A percentile compares a stretch with the other conserved stretches of the same genome.
Evolutionary conservation across 768 basidiomycete species (phyloP).

Genomic region (Melanogaster broomeanus): DNA sequence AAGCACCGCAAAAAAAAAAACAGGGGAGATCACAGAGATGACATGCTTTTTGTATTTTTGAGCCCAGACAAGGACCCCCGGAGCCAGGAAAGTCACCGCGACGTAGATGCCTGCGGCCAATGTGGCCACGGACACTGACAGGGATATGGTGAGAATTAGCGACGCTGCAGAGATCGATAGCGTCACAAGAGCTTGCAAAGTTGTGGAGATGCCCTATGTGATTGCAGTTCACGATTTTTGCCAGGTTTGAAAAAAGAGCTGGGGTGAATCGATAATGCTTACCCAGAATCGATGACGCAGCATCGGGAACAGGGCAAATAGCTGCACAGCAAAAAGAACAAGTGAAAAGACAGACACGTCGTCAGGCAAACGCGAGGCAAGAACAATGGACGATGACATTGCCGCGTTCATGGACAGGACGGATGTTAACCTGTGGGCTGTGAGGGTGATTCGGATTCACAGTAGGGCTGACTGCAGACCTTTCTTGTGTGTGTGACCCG

Average conservation of each 20-base stretch:
- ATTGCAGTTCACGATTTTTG: slow-evolving; percentile 15
- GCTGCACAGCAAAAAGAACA: slow-evolving; percentile 78
- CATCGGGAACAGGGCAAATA: slow-evolving; percentile 84
- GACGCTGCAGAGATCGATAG: slow-evolving; percentile 49
- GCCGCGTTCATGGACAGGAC: slow-evolving; percentile 90
- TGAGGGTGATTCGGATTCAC: slow-evolving; percentile 22
- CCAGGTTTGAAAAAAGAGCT: no score
- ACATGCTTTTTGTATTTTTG: slow-evolving; percentile 86
- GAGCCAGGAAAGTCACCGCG: slow-evolving; percentile 71
- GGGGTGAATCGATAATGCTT: slow-evolving; percentile 23
- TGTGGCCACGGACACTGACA: slow-evolving; percentile 57
- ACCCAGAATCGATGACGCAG: slow-evolving; percentile 76
- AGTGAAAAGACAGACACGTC: slow-evolving; percentile 89
- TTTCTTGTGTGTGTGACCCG: slow-evolving; percentile 53
- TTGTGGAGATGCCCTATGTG: slow-evolving; percentile 49
- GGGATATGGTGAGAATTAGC: slow-evolving; percentile 48
- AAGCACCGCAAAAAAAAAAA: slow-evolving; percentile 13
- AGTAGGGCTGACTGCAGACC: slow-evolving; percentile 42
- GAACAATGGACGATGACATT: slow-evolving; percentile 88
- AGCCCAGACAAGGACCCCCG: slow-evolving; percentile 78
- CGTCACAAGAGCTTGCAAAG: slow-evolving; percentile 56
- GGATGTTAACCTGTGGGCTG: slow-evolving; percentile 64
- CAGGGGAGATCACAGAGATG: slow-evolving; percentile 6
- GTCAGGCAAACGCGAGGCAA: slow-evolving; percentile 85
- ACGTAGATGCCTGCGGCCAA: slow-evolving; percentile 52